Evolutionary conservation across 83 land plant genomes (phyloP).

Genomic region (Larix sibirica): DNA sequence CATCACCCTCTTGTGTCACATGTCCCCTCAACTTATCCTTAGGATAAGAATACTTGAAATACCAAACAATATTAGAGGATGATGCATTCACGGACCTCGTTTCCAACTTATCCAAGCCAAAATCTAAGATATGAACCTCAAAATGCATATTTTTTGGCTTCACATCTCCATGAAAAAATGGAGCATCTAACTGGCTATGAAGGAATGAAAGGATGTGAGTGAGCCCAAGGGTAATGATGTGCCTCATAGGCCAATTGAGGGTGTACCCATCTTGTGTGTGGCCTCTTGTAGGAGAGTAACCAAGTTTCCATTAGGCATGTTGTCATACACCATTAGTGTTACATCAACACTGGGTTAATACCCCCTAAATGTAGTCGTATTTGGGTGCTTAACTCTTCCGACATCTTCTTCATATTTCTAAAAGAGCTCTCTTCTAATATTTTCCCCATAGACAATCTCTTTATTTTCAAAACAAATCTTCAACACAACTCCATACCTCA

Average conservation of each 20-base stretch:
- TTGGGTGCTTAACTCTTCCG: slow-evolving; percentile 84
- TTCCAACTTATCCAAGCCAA: slow-evolving; percentile 66
- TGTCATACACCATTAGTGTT: slow-evolving; percentile 83
- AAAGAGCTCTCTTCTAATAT: no score
- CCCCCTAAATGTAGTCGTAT: slow-evolving; percentile 84
- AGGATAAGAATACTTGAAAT: slow-evolving; percentile 74
- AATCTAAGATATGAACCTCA: slow-evolving; percentile 88
- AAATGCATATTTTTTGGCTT: slow-evolving; percentile 86
- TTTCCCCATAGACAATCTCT: slow-evolving; percentile 83
- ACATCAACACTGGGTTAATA: slow-evolving; percentile 81
- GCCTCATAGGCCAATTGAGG: slow-evolving; percentile 98
- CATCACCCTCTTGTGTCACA: no score
- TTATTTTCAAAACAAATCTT: slow-evolving; percentile 85
- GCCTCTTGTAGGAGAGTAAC: slow-evolving; percentile 95
- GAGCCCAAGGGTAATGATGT: slow-evolving; percentile 89
- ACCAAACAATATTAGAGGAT: slow-evolving; percentile 48
- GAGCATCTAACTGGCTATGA: slow-evolving; percentile 33
- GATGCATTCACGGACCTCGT: slow-evolving; percentile 28
- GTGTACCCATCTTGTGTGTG: slow-evolving; percentile 55
- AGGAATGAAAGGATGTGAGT: slow-evolving; percentile 56
- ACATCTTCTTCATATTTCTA: no score
- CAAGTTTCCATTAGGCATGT: slow-evolving; percentile 99
- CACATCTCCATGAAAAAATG: slow-evolving; percentile 90
- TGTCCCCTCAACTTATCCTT: slow-evolving; percentile 73
- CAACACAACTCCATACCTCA: slow-evolving; percentile 81